phyloP scores from a whole-genome alignment of 2,329 filamentous ascomycete species.

The Microsporum canis region DNA sequence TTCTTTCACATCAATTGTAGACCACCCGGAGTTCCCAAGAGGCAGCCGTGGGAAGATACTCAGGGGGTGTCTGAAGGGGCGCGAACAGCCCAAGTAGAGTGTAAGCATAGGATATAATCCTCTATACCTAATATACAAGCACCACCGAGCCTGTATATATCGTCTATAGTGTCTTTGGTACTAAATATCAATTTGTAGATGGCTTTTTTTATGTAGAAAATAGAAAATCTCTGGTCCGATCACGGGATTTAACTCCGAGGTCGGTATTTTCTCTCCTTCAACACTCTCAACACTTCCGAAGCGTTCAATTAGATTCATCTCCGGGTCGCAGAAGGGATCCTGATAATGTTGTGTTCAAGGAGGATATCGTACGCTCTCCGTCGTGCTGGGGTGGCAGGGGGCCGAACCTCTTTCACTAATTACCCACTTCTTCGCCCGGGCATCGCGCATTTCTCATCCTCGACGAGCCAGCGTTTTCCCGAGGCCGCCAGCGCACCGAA shows the following conservation, averaged over 20 bases:
- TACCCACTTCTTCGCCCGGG: neutral
- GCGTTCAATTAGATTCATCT: neutral
- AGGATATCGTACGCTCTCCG: neutral
- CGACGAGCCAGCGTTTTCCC: neutral
- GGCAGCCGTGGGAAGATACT: conserved; percentile 40
- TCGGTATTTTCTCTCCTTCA: neutral
- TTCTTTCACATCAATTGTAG: neutral
- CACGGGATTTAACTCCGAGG: conserved; percentile 3
- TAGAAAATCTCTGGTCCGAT: neutral
- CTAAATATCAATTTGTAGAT: no score
- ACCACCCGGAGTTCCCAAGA: conserved; percentile 38
- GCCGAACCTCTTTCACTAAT: neutral
- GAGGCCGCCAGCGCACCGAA: conserved; percentile 3
- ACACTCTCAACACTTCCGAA: neutral
- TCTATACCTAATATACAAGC: neutral
- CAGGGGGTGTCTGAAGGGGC: conserved; percentile 34
- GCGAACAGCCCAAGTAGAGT: conserved; percentile 11
- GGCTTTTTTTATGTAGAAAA: no score
- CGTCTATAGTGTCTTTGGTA: no score
- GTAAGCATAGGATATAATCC: neutral
- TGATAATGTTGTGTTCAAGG: neutral
- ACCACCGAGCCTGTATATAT: neutral
- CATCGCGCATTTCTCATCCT: neutral
- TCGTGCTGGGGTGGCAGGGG: neutral
- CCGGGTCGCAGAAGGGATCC: neutral